A percentile compares a stretch with the other conserved stretches of the same genome.
These are phyloP conservation scores for Kondoa subrosea DNA, from an alignment of 768 basidiomycete genomes.

Conservation along the genomic window DNA sequence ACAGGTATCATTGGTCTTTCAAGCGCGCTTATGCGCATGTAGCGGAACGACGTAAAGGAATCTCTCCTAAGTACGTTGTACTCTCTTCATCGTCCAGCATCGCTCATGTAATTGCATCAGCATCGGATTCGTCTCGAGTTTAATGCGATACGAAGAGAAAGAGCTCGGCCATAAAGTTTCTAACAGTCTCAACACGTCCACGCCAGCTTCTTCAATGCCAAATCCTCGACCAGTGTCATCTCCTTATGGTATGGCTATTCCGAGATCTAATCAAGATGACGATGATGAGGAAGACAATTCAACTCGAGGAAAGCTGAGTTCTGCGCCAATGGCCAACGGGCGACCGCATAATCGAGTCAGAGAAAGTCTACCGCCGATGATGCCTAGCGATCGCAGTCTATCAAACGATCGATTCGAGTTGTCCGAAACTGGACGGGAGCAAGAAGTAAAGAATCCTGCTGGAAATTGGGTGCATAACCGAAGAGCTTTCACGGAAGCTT, in stretches of 20 bases:
- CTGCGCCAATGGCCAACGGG: background rate
- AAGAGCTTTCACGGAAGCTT: background rate
- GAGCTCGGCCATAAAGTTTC: slow-evolving; percentile 2
- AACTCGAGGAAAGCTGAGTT: background rate
- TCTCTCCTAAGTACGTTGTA: slow-evolving; percentile 48
- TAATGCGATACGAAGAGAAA: slow-evolving; percentile 76
- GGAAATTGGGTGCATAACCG: background rate
- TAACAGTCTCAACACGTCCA: background rate
- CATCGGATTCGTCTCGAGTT: slow-evolving; percentile 90
- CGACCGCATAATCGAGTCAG: background rate
- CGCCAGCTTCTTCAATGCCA: background rate
- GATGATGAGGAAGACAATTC: background rate
- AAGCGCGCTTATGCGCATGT: slow-evolving; percentile 82
- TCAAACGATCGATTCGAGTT: background rate
- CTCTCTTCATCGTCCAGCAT: background rate
- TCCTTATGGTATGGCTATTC: background rate
- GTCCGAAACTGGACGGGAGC: background rate
- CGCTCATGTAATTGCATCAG: slow-evolving; percentile 29
- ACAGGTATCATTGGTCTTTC: slow-evolving; percentile 79
- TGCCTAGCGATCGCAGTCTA: background rate
- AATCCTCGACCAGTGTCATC: background rate
- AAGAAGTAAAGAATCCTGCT: background rate
- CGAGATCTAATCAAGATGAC: background rate
- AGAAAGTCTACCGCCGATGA: background rate
- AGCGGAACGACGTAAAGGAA: slow-evolving; percentile 76